These are phyloP conservation scores for Cryphonectria naterciae DNA, from an alignment of 2,329 filamentous ascomycete species.

Conservation along the genomic window DNA sequence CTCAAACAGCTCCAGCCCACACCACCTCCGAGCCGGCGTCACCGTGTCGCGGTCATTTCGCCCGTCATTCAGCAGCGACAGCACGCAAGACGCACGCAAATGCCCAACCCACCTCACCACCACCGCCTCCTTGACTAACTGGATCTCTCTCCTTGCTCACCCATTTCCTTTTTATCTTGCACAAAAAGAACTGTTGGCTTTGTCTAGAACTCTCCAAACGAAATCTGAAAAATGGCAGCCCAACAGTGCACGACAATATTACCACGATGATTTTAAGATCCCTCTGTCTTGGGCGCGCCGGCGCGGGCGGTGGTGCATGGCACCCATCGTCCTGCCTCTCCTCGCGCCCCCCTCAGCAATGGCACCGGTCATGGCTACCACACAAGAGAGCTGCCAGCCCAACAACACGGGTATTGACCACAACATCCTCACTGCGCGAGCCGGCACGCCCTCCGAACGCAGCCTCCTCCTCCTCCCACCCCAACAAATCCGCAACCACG, in stretches of 20 bases:
- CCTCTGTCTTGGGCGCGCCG: slow-evolving; percentile 14
- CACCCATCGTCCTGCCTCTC: slow-evolving; percentile 10
- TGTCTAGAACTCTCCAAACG: not conserved
- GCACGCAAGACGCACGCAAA: slow-evolving; percentile 7
- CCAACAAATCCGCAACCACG: not conserved
- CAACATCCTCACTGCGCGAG: slow-evolving; percentile 19
- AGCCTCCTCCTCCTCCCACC: not conserved
- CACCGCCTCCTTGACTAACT: not conserved
- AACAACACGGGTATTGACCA: slow-evolving; percentile 18
- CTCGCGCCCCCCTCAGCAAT: slow-evolving; percentile 20
- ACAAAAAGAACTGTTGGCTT: not conserved
- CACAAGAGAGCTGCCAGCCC: slow-evolving; percentile 12
- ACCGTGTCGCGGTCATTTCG: not conserved
- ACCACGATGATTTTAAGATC: slow-evolving; percentile 23
- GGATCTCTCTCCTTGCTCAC: not conserved
- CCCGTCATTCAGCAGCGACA: slow-evolving; percentile 6
- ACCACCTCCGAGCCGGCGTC: not conserved
- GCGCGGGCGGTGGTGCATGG: slow-evolving; percentile 11
- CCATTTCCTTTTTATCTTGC: too few relatives aligned
- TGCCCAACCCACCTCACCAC: not conserved
- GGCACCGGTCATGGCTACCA: slow-evolving; percentile 12
- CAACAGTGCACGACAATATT: not conserved
- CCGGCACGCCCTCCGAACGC: slow-evolving; percentile 1
- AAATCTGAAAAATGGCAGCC: slow-evolving; percentile 10
- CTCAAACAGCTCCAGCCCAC: not conserved